A percentile compares a stretch with the other conserved stretches of the same genome.
These are phyloP conservation scores for Oryza officinalis DNA, from an alignment of 176 grass and related monocot genomes.

Conservation along the genomic window DNA sequence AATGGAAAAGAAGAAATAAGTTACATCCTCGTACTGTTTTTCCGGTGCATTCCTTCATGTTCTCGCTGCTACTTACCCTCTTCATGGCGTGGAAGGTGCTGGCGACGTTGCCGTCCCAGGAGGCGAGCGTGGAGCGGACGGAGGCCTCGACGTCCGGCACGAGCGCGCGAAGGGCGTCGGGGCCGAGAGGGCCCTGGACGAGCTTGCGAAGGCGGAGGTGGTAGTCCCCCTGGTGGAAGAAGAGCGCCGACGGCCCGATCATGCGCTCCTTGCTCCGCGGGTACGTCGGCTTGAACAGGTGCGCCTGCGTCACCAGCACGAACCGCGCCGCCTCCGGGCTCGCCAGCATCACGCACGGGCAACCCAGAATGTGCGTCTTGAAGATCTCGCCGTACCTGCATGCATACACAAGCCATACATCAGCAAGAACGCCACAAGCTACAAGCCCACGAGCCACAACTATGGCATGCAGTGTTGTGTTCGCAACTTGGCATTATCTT, in stretches of 20 bases:
- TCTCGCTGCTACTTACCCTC: slow-evolving; percentile 34
- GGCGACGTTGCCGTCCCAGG: slow-evolving; percentile 43
- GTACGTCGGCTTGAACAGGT: slow-evolving; percentile 95
- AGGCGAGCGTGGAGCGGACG: slow-evolving; percentile 42
- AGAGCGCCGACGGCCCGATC: slow-evolving; percentile 88
- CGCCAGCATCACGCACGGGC: slow-evolving; percentile 97
- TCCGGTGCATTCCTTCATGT: background rate
- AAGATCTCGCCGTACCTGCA: slow-evolving; percentile 91
- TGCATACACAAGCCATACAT: background rate
- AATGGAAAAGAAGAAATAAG: background rate
- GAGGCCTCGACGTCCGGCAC: slow-evolving; percentile 63
- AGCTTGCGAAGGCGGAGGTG: slow-evolving; percentile 74
- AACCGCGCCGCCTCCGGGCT: slow-evolving; percentile 94
- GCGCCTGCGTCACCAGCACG: slow-evolving; percentile 68
- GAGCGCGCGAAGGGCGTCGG: slow-evolving; percentile 61
- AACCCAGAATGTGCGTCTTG: slow-evolving; percentile 81
- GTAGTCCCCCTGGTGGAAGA: slow-evolving; percentile 98
- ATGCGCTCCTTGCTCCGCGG: slow-evolving; percentile 90
- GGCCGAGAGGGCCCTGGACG: slow-evolving; percentile 68
- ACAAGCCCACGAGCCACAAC: background rate
- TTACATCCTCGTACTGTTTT: background rate
- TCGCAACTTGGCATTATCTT: background rate
- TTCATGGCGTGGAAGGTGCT: slow-evolving; percentile 84
- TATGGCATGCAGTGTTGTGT: background rate
- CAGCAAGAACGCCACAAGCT: background rate